A percentile compares a stretch with the other conserved stretches of the same genome.
These are phyloP conservation scores for Acacia acuminata DNA, from an alignment of 306 rosid species.

Conservation along the genomic window DNA sequence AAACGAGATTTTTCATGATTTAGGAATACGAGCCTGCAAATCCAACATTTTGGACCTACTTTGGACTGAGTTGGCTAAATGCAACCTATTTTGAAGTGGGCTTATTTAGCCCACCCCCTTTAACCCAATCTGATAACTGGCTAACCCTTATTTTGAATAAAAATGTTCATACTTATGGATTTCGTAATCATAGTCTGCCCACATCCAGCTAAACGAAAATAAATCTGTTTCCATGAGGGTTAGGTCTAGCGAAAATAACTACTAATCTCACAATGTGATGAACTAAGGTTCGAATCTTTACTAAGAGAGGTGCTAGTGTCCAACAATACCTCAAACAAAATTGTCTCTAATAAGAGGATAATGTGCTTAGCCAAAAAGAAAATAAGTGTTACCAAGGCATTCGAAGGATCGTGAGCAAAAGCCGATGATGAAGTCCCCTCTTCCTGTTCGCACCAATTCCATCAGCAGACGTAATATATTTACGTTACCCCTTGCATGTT, in stretches of 20 bases:
- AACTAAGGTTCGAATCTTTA: too few relatives aligned
- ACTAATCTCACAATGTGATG: too few relatives aligned
- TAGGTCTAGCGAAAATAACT: fast-evolving
- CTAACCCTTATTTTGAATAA: too few relatives aligned
- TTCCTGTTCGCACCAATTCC: not conserved
- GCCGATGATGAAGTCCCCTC: not conserved
- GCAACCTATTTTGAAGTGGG: not conserved
- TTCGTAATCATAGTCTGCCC: not conserved
- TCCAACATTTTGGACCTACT: not conserved
- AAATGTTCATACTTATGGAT: not conserved
- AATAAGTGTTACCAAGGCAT: not conserved
- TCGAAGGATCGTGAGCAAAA: too few relatives aligned
- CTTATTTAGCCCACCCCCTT: not conserved
- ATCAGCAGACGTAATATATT: not conserved
- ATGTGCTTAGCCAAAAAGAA: too few relatives aligned
- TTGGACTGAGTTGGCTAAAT: not conserved
- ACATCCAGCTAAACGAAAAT: not conserved
- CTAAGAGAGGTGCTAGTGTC: too few relatives aligned
- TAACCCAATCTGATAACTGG: too few relatives aligned
- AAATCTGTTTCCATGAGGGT: not conserved
- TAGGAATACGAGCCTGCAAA: not conserved
- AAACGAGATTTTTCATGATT: too few relatives aligned
- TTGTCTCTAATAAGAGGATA: too few relatives aligned
- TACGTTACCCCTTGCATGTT: not conserved
- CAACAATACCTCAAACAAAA: fast-evolving